Evolutionary conservation across 306 rosid genomes (phyloP).

Genomic region (Prunus kanzakura): DNA sequence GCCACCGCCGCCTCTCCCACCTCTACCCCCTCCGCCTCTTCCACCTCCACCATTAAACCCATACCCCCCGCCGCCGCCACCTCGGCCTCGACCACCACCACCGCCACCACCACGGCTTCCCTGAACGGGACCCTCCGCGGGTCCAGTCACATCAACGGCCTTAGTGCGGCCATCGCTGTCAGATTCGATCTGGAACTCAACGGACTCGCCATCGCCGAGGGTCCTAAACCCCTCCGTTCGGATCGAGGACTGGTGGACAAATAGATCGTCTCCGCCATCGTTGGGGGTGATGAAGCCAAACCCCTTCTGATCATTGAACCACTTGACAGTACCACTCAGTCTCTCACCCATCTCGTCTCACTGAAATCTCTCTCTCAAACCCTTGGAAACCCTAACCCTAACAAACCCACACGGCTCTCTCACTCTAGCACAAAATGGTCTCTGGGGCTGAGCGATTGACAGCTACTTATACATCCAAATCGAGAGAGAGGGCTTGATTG

Average conservation of each 20-base stretch:
- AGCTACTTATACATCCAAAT: conserved; percentile 9
- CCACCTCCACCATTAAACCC: conserved; percentile 25
- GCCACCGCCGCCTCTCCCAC: conserved; percentile 19
- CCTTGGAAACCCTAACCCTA: conserved; percentile 15
- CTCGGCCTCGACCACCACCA: conserved; percentile 19
- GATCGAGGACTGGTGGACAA: conserved; percentile 82
- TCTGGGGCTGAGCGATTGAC: conserved; percentile 1
- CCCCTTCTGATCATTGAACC: conserved; percentile 91
- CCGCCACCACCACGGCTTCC: conserved; percentile 56
- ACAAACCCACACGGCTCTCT: conserved; percentile 10
- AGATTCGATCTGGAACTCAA: conserved; percentile 62
- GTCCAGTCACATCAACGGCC: conserved; percentile 86
- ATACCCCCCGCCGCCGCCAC: conserved; percentile 17
- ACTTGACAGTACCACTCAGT: conserved; percentile 70
- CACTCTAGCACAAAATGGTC: neutral
- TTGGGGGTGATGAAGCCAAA: conserved; percentile 85
- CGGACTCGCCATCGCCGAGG: conserved; percentile 77
- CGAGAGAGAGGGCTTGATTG: neutral
- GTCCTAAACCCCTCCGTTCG: conserved; percentile 71
- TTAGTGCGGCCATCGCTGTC: conserved; percentile 68
- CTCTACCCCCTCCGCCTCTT: conserved; percentile 15
- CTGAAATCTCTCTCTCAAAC: neutral
- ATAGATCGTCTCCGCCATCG: conserved; percentile 72
- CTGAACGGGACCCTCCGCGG: conserved; percentile 49
- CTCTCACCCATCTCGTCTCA: conserved; percentile 43